Evolutionary conservation across 1,284 basidiomycete species (phyloP).

Genomic region (Mycena sp.): DNA sequence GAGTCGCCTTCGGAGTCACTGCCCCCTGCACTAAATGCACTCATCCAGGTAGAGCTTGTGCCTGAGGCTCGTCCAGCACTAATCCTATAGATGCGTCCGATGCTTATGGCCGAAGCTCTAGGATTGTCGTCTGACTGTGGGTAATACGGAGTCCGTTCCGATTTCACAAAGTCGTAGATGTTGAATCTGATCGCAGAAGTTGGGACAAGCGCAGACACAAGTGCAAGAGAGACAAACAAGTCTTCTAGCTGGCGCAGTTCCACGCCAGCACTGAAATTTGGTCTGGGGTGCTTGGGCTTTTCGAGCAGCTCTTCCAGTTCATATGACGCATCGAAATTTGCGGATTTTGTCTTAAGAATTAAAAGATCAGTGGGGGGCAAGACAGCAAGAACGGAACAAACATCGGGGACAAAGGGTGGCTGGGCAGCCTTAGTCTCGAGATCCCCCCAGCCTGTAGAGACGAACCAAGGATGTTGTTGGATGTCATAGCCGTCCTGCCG

Average conservation of each 20-base stretch:
- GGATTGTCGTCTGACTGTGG: too few species aligned
- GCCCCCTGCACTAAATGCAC: too few species aligned
- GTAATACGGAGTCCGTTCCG: constrained; percentile 78
- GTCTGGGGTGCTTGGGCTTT: constrained; percentile 94
- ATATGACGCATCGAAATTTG: constrained; percentile 97
- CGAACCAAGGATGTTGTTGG: constrained; percentile 89
- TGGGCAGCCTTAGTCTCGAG: constrained; percentile 81
- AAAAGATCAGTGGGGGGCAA: constrained; percentile 17
- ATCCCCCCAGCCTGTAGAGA: constrained; percentile 81
- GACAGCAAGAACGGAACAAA: constrained; percentile 55
- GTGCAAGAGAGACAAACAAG: constrained; percentile 64
- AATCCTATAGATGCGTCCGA: too few species aligned
- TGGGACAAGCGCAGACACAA: not conserved
- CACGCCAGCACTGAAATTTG: constrained; percentile 85
- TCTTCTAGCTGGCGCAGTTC: constrained; percentile 93
- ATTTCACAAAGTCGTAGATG: constrained; percentile 76
- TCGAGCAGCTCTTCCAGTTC: constrained; percentile 98
- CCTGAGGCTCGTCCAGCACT: too few species aligned
- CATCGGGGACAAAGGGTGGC: constrained; percentile 93
- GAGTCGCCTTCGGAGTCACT: too few species aligned
- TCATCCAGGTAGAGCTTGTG: too few species aligned
- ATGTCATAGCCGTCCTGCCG: constrained; percentile 76
- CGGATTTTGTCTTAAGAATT: constrained; percentile 79
- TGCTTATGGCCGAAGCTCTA: too few species aligned
- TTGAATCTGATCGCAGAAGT: constrained; percentile 68